phyloP scores from a whole-genome alignment of 352 stramenopile genomes.

The Pythium insidiosum region DNA sequence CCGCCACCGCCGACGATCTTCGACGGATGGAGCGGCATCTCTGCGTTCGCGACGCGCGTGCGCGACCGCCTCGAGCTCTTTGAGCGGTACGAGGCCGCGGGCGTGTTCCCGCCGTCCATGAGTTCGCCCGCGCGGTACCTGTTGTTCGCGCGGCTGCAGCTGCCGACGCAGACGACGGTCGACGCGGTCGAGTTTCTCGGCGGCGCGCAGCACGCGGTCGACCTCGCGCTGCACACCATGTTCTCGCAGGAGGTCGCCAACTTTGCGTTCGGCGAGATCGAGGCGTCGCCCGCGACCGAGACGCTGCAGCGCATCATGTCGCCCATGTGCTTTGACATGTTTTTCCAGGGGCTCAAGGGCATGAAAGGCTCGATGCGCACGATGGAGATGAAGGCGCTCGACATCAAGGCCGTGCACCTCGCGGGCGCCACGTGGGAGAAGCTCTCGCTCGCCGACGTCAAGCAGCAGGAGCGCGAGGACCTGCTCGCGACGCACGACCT shows the following conservation, averaged over 20 bases:
- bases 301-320: constrained; percentile 19
- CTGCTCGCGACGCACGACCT: constrained; percentile 12
- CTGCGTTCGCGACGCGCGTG: constrained; percentile 14
- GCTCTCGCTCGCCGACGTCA: constrained; percentile 15
- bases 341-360: constrained; percentile 16
- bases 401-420: constrained; percentile 18
- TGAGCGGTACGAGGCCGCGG: constrained; percentile 17
- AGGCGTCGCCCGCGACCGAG: constrained; percentile 8
- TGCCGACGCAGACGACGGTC: constrained; percentile 17
- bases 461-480: constrained; percentile 18
- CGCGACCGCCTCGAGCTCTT: constrained; percentile 17
- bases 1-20: constrained; percentile 11
- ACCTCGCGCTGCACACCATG: constrained; percentile 20
- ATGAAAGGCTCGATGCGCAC: constrained; percentile 17
- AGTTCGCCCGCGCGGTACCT: constrained; percentile 9
- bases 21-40: constrained; percentile 12
- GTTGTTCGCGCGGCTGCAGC: constrained; percentile 16
- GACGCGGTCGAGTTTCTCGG: constrained; percentile 19
- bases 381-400: constrained; percentile 18
- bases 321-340: constrained; percentile 22
- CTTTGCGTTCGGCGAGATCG: constrained; percentile 14
- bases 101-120: constrained; percentile 21
- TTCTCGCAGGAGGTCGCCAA: constrained; percentile 22
- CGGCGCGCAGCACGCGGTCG: constrained; percentile 18
- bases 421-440: constrained; percentile 14